These are phyloP conservation scores for Clonostachys sp. DNA, from an alignment of 2,329 filamentous ascomycete species.

Conservation along the genomic window DNA sequence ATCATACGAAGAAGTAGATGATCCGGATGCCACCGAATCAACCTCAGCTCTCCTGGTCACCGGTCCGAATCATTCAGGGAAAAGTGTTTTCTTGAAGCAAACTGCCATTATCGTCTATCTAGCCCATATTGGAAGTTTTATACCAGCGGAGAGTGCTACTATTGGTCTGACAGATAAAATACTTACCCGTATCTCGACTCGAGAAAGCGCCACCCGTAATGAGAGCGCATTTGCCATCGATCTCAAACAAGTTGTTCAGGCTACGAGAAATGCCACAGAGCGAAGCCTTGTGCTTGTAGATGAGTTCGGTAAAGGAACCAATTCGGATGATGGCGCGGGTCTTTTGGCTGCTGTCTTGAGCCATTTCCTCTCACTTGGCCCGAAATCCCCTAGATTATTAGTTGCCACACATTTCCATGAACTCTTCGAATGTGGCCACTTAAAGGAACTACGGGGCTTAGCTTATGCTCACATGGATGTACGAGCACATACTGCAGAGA, in stretches of 20 bases:
- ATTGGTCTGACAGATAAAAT: slow-evolving; percentile 93
- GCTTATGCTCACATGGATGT: slow-evolving; percentile 71
- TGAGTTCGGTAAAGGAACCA: slow-evolving; percentile 74
- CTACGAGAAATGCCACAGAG: slow-evolving; percentile 68
- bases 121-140: slow-evolving; percentile 88
- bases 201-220: slow-evolving; percentile 54
- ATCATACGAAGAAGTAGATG: slow-evolving; percentile 42
- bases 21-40: neutral
- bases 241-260: slow-evolving; percentile 78
- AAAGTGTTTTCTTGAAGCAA: slow-evolving; percentile 94
- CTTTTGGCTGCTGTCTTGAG: slow-evolving; percentile 53
- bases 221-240: slow-evolving; percentile 71
- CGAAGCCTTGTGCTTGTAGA: slow-evolving; percentile 85
- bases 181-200: slow-evolving; percentile 76
- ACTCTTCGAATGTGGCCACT: slow-evolving; percentile 61
- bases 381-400: slow-evolving; percentile 49
- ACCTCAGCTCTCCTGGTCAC: slow-evolving; percentile 73
- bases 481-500: slow-evolving; percentile 46
- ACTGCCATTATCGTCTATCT: slow-evolving; percentile 86
- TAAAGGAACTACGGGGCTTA: slow-evolving; percentile 45
- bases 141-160: slow-evolving; percentile 71
- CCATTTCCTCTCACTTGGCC: slow-evolving; percentile 44
- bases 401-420: slow-evolving; percentile 65
- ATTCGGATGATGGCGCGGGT: slow-evolving; percentile 51
- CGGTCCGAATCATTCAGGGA: slow-evolving; percentile 94